These are phyloP conservation scores for Mycosphaerelloides madeirae DNA, from an alignment of 2,329 filamentous ascomycete species.

Conservation along the genomic window DNA sequence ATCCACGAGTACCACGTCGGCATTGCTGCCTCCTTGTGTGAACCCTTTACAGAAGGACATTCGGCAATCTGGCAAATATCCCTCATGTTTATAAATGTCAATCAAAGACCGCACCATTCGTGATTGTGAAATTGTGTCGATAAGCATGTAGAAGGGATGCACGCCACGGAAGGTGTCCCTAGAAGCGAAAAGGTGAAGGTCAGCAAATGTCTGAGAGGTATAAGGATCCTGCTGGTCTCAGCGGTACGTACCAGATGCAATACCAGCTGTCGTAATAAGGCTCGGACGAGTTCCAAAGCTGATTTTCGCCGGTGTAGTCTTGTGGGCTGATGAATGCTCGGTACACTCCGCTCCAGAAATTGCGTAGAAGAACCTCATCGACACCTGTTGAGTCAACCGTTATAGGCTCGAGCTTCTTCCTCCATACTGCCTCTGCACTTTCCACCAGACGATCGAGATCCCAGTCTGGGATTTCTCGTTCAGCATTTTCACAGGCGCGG, in stretches of 20 bases:
- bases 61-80: slow-evolving; percentile 68
- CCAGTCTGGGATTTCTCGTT: slow-evolving; percentile 61
- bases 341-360: slow-evolving; percentile 43
- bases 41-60: slow-evolving; percentile 69
- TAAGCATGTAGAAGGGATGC: slow-evolving; percentile 63
- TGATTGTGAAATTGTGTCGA: slow-evolving; percentile 60
- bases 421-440: slow-evolving; percentile 37
- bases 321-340: slow-evolving; percentile 43
- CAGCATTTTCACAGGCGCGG: slow-evolving; percentile 63
- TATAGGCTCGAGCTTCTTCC: slow-evolving; percentile 36
- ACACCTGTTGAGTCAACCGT: slow-evolving; percentile 32
- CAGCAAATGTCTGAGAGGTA: too few species aligned
- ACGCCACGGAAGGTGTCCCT: slow-evolving; percentile 21
- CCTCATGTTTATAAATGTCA: slow-evolving; percentile 64
- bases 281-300: slow-evolving; percentile 39
- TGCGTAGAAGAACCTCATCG: slow-evolving; percentile 32
- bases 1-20: slow-evolving; percentile 65
- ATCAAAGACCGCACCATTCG: slow-evolving; percentile 65
- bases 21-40: slow-evolving; percentile 71
- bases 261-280: slow-evolving; percentile 52
- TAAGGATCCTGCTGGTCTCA: too few species aligned
- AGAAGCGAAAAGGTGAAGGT: too few species aligned
- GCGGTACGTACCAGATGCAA: slow-evolving; percentile 49
- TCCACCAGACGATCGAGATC: slow-evolving; percentile 53
- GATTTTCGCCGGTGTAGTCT: slow-evolving; percentile 44